Conservation (phyloP, 495 filamentous ascomycete species). For the Rusavskia elegans region DNA sequence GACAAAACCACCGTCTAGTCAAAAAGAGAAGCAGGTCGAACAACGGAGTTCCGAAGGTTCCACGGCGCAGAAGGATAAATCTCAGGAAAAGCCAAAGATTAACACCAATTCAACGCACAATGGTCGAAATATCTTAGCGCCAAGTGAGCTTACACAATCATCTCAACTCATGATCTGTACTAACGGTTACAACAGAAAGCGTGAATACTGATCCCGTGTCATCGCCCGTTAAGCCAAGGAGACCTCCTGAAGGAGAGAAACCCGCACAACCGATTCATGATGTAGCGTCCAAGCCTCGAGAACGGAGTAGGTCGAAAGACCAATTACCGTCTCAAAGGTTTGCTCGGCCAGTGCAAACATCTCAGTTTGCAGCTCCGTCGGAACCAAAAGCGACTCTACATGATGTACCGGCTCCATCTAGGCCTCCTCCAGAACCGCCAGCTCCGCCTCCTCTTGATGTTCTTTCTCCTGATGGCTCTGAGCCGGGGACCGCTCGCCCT, state of each 20-base stretch:
- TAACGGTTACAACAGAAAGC: slow-evolving; percentile 30
- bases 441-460: slow-evolving; percentile 15
- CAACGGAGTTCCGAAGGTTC: not conserved
- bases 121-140: slow-evolving; percentile 38
- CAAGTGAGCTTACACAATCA: slow-evolving; percentile 32
- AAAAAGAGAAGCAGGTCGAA: not conserved
- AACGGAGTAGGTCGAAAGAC: slow-evolving; percentile 4
- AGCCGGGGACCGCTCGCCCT: slow-evolving; percentile 20
- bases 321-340: not conserved
- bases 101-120: slow-evolving; percentile 7
- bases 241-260: slow-evolving; percentile 2
- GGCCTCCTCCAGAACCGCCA: no score
- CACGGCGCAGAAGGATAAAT: not conserved
- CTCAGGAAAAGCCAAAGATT: slow-evolving; percentile 8
- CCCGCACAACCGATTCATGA: slow-evolving; percentile 11
- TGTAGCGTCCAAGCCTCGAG: slow-evolving; percentile 3
- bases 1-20: not conserved
- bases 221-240: slow-evolving; percentile 22
- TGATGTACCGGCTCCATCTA: not conserved
- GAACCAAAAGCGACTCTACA: not conserved
- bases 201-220: slow-evolving; percentile 29
- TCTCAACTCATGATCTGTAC: not conserved
- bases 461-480: slow-evolving; percentile 19
- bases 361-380: not conserved
- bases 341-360: not conserved